phyloP scores from a whole-genome alignment of 192 early-diverging fungal species.

The Blastocladiella britannica region DNA sequence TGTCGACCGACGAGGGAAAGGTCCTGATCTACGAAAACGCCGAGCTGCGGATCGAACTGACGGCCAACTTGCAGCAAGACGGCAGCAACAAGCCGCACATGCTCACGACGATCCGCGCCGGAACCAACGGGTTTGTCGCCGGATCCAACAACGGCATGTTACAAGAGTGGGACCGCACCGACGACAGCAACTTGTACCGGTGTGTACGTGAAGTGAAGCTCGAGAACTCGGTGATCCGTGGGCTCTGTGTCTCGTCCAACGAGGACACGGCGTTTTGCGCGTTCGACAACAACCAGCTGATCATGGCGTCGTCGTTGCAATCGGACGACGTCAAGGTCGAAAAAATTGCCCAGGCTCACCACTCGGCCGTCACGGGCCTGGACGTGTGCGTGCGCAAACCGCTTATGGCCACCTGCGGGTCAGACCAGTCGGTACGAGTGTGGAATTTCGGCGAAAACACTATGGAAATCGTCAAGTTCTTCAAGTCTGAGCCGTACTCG shows the following conservation, averaged over 20 bases:
- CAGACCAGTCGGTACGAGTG: slow-evolving; percentile 28
- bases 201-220: slow-evolving; percentile 17
- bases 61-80: slow-evolving; percentile 1
- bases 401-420: slow-evolving; percentile 29
- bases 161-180: slow-evolving; percentile 22
- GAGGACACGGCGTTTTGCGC: slow-evolving; percentile 17
- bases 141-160: slow-evolving; percentile 17
- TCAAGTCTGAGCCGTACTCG: slow-evolving; percentile 23
- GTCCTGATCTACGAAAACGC: slow-evolving; percentile 27
- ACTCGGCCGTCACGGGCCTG: slow-evolving; percentile 25
- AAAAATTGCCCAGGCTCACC: slow-evolving; percentile 23
- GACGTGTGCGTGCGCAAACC: slow-evolving; percentile 32
- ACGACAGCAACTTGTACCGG: slow-evolving; percentile 20
- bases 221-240: slow-evolving; percentile 9
- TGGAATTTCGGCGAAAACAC: slow-evolving; percentile 43
- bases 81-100: slow-evolving; percentile 9
- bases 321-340: slow-evolving; percentile 23
- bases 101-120: slow-evolving; percentile 11
- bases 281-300: slow-evolving; percentile 16
- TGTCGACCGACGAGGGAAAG: slow-evolving; percentile 26
- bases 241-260: slow-evolving; percentile 12
- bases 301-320: slow-evolving; percentile 8
- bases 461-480: slow-evolving; percentile 26
- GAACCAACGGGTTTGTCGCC: slow-evolving; percentile 17
- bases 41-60: slow-evolving; percentile 24